Evolutionary conservation across 495 filamentous ascomycete genomes (phyloP), one percentile per base, ranked within the genome.

Genomic region (Penicillium steckii): DNA sequence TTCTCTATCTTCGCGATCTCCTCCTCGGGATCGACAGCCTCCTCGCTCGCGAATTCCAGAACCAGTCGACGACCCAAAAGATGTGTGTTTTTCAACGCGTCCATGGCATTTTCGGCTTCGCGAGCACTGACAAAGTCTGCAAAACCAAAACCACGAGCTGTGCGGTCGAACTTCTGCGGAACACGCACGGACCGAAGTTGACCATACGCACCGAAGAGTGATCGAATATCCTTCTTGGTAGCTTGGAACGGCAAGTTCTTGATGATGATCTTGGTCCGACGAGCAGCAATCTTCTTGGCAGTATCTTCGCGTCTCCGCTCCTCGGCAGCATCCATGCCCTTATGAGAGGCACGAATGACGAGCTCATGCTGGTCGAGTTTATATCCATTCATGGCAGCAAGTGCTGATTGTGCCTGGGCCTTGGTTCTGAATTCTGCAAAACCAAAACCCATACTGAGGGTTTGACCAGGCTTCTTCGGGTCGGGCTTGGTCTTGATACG

Each of bases 211-310:
- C 88, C 84, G 67, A 99, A 90, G 8, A 99, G 77, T 13, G 85
- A 76, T 33, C 88, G 82, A 25, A 99, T 76, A 59, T 99, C 95
- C 65, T 94, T 91, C 78, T 95, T 96, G 35, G 83, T 87, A 8
- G 88, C 86, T 71, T 97, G 89, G 75, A 99, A 99, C 8, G 94
- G 94, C 64, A 99, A 72, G 75, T 99, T 99, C 78, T 97, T 97
- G 77, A 98, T 89, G 68, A 97, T 87, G 60, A 99, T 85, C 77
- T 97, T 97, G 26, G 91, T 96, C 46, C 82, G 79, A 59, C 83
- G 82, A 21, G 79, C 81, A 3, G 85, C 82, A 13, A 81, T 65
- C 66, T 88, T 91, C 77, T 90, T 94, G 49, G 84, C 84, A 17
- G 80, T 81, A 59, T 96, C 91, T 50, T 90, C 85, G 53, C 85